A percentile compares a stretch with the other conserved stretches of the same genome.
These are phyloP conservation scores for Salvia hispanica DNA, from an alignment of 257 asterid genomes.

Conservation along the genomic window DNA sequence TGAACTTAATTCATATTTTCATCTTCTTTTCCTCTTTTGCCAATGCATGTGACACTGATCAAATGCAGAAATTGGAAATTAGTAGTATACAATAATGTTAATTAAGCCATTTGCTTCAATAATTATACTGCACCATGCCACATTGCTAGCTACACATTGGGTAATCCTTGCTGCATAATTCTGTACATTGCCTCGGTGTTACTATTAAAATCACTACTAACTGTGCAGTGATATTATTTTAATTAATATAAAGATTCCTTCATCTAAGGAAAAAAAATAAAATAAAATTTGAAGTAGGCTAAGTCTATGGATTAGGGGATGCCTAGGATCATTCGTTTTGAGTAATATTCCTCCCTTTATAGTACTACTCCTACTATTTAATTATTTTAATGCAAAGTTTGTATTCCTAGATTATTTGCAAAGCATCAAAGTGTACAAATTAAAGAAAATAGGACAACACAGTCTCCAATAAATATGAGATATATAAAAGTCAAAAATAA, in stretches of 20 bases:
- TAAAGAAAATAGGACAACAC: no score
- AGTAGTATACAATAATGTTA: background rate
- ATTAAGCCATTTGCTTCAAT: slow-evolving; percentile 30
- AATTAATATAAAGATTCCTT: slow-evolving; percentile 27
- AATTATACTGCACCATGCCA: slow-evolving; percentile 21
- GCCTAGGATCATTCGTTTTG: slow-evolving; percentile 60
- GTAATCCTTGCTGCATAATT: slow-evolving; percentile 14
- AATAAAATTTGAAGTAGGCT: background rate
- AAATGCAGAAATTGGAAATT: slow-evolving; percentile 28
- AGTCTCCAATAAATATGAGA: no score
- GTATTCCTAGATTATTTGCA: no score
- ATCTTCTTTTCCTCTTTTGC: no score
- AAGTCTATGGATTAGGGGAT: slow-evolving; percentile 50
- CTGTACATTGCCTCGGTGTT: no score
- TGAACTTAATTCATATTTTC: no score
- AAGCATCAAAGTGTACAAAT: no score
- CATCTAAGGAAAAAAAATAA: background rate
- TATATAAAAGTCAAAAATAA: background rate
- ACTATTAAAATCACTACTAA: background rate
- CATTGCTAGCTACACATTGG: slow-evolving; percentile 16
- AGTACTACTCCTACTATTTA: no score
- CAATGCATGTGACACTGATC: slow-evolving; percentile 51
- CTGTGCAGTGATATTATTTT: slow-evolving; percentile 3
- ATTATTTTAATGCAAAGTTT: no score
- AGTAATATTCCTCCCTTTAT: background rate